A percentile compares a stretch with the other conserved stretches of the same genome.
phyloP scores from a whole-genome alignment of 1,284 basidiomycete species.

The Ceratobasidium papillatum region DNA sequence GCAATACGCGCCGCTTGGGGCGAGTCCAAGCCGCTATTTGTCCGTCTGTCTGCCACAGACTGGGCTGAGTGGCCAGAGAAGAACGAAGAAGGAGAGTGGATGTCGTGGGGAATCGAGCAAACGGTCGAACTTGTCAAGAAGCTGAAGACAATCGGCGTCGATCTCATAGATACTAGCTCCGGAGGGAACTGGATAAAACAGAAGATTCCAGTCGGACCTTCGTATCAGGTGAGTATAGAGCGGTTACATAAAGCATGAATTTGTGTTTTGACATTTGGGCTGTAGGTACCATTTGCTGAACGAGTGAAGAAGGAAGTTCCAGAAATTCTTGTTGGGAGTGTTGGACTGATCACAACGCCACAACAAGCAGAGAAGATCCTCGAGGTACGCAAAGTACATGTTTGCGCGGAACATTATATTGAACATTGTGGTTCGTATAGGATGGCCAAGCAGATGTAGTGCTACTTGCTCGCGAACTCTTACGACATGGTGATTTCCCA shows the following conservation, averaged over 20 bases:
- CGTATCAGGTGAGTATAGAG: background rate
- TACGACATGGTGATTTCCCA: conserved; percentile 63
- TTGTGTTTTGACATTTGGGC: background rate
- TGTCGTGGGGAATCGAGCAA: conserved; percentile 81
- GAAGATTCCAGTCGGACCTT: conserved; percentile 28
- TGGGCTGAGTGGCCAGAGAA: conserved; percentile 77
- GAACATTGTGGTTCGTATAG: conserved; percentile 72
- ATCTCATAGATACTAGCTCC: conserved; percentile 74
- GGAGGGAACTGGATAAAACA: conserved; percentile 69
- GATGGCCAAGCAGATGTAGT: conserved; percentile 62
- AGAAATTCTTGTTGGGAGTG: conserved; percentile 66
- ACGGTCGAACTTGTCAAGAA: conserved; percentile 66
- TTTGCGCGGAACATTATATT: conserved; percentile 68
- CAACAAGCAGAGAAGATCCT: conserved; percentile 73
- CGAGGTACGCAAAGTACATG: conserved; percentile 66
- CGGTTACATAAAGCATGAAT: background rate
- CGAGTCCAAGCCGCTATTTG: conserved; percentile 72
- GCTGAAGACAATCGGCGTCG: conserved; percentile 69
- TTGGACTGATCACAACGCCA: conserved; percentile 77
- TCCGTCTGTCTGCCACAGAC: conserved; percentile 77
- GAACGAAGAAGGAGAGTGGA: conserved; percentile 62
- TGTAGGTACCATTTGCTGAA: conserved; percentile 73
- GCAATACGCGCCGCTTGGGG: conserved; percentile 66
- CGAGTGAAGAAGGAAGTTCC: conserved; percentile 71
- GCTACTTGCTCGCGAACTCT: conserved; percentile 72